Percentiles rank a stretch among this genome's conserved stretches.
phyloP scores from a whole-genome alignment of 352 stramenopile species.

The Pythium utonaiense region DNA sequence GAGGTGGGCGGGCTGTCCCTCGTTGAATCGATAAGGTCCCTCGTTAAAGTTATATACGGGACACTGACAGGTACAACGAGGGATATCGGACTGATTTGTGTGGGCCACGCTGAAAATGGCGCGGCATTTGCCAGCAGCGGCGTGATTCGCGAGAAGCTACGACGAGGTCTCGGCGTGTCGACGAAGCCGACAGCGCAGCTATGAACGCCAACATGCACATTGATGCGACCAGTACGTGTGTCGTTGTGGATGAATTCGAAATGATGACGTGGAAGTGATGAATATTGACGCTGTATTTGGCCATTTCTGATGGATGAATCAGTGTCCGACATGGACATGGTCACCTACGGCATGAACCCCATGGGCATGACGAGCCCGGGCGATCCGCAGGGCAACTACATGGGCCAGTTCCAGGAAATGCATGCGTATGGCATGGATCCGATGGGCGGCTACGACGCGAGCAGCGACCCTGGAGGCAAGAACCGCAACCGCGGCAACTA shows the following conservation, averaged over 20 bases:
- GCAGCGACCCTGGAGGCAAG: conserved; percentile 42
- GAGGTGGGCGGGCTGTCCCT: conserved; percentile 9
- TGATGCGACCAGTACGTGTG: conserved; percentile 14
- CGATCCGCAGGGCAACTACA: conserved; percentile 33
- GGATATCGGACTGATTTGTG: too few relatives aligned
- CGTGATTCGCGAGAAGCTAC: conserved; percentile 3
- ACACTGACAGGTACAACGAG: too few relatives aligned
- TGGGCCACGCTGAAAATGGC: conserved; percentile 9
- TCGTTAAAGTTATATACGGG: too few relatives aligned
- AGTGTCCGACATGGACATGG: conserved; percentile 55
- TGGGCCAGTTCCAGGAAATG: conserved; percentile 54
- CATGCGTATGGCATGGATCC: conserved; percentile 34
- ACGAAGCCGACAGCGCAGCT: too few relatives aligned
- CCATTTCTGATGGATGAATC: not conserved
- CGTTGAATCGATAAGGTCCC: not conserved
- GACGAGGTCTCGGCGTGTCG: not conserved
- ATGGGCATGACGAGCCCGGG: conserved; percentile 37
- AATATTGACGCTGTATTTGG: not conserved
- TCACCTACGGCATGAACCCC: conserved; percentile 47
- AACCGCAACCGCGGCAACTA: conserved; percentile 86
- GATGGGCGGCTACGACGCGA: conserved; percentile 18
- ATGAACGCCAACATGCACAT: conserved; percentile 29
- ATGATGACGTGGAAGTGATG: too few relatives aligned
- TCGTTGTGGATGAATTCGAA: too few relatives aligned
- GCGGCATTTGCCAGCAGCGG: too few relatives aligned